Base-by-base conservation (phyloP, 2,329 filamentous ascomycete genomes). In the Dactylellina drechsleri region DNA sequence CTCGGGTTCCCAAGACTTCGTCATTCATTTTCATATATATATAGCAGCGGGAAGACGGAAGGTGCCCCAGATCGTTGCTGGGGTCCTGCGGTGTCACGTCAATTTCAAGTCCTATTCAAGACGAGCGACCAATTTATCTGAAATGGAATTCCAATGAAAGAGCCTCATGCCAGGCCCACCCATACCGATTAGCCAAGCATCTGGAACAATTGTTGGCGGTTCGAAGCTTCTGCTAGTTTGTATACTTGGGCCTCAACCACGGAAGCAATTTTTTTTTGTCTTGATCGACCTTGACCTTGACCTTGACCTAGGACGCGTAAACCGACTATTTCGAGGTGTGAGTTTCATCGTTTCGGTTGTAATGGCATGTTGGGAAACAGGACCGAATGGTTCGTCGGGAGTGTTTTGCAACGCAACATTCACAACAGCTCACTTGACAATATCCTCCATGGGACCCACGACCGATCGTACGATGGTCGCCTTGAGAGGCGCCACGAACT, bases 41-140 rank as follows among this genome's bases (percentile, higher is more conserved):
- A 71, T 71, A 71, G 66, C 62, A 71, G 66, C 66, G 66, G 66
- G 59, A 70, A 45, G 66, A 49, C 66, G 66, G 66, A 62, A 50
- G 50, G 40, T 58, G 45, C 53, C 65, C 57, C 61, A 13, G 31
- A 16, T n/a, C 16, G 5, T 13, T 54, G 50, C 50, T 23, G 66
- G 40, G 66, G 50, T 54, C 15, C 36, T 7, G 49, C 57, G 41
- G 61, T 57, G 66, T 70, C 66, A 70, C 66, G 57, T 70, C 23
- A 23, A 23, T 23, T 43, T 43, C 2, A n/a, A n/a, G 40, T 43
- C 40, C 40, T 43, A 43, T 43, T n/a, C 5, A 6, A n/a, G 12
- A n/a, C 2, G 40, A 23, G 40, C 40, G 41, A 41, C 31, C 59
- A 71, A 64, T 71, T 52, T 64, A 58, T 64, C 58, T 64, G 66